Base-by-base conservation (phyloP, 345 rosid genomes). In the Rhodamnia argentea region DNA sequence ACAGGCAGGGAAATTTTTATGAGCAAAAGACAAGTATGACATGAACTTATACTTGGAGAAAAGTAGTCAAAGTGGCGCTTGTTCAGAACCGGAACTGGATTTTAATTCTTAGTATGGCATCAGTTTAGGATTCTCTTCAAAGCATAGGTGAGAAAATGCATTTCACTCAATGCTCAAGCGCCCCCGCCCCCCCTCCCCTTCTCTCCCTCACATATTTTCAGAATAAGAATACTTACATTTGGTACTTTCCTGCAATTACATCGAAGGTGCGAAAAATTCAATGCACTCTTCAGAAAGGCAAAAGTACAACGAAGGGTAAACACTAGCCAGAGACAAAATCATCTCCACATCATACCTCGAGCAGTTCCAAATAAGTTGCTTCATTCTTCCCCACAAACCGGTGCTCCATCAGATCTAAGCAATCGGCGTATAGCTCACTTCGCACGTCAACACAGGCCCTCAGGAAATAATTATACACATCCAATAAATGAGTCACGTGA, bases 361-460 rank as follows among this genome's bases (percentile, higher is more conserved):
- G 99, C 88, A 96, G 97, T 87, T 90, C 92, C 47, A 85, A 50
- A 88, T 96, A 95, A 64, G 99, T 97, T 84, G 75, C 87, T 88
- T 93, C 96, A 87, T 94, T 91, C 94, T 92, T 97, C 86, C 96
- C 99, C 29, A 92, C 91, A 91, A 87, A 88, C 86, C 85, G 87
- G 6, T 26, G 88, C 85, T 94, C 98, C 99, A 97, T 97, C 90
- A 92, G 90, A 85, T 96, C 97, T 92, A 97, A 92, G 89, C 99
- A 97, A 83, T 88, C 23, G 10, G 78, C 78, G 10, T 92, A 90
- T 91, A 88, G 75, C 91, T 94, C 85, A 60, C 87, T 92, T 85
- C 82, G 88, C 86, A 86, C 86, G 82, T 89, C 88, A 44, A 88
- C 89, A 90, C 96, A 92, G 23, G 92, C 96, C 86, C 90, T 88